Percentiles rank a stretch among this genome's conserved stretches.
These are phyloP conservation scores for Recurvomyces mirabilis DNA, from an alignment of 495 filamentous ascomycete species.

Conservation along the genomic window DNA sequence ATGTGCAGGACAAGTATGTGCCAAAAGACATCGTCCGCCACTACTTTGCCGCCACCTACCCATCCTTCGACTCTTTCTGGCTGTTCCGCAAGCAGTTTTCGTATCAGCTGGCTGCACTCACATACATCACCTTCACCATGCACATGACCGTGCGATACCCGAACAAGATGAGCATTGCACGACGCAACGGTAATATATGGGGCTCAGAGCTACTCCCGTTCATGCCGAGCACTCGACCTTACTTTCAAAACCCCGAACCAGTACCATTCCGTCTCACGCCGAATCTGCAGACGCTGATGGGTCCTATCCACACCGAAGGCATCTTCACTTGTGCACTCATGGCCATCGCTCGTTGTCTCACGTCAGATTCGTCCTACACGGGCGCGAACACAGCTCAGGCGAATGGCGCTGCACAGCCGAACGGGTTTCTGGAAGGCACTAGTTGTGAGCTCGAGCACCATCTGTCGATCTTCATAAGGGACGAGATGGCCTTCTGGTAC, in stretches of 20 bases:
- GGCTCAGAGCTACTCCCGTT: conserved; percentile 81
- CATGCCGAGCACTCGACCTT: conserved; percentile 66
- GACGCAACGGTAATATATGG: conserved; percentile 87
- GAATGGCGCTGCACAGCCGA: not conserved
- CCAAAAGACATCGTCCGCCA: conserved; percentile 67
- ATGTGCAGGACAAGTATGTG: conserved; percentile 86
- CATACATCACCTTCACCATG: conserved; percentile 98
- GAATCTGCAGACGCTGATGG: conserved; percentile 90
- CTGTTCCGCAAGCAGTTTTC: conserved; percentile 92
- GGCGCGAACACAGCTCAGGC: not conserved
- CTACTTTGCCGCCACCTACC: conserved; percentile 82
- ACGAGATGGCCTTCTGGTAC: conserved; percentile 97
- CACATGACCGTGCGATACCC: conserved; percentile 91
- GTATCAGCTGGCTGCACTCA: conserved; percentile 90
- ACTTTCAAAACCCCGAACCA: conserved; percentile 87
- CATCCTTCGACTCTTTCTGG: conserved; percentile 90
- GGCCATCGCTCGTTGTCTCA: conserved; percentile 89
- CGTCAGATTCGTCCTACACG: conserved; percentile 44
- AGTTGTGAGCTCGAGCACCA: conserved; percentile 81
- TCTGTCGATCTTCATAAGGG: conserved; percentile 83
- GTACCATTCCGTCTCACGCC: conserved; percentile 96
- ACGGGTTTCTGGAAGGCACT: conserved; percentile 6
- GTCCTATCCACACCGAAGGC: conserved; percentile 87
- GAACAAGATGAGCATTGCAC: conserved; percentile 84
- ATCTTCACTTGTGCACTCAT: conserved; percentile 86